A percentile compares a stretch with the other conserved stretches of the same genome.
phyloP scores from a whole-genome alignment of 2,329 filamentous ascomycete species.

The Madurella mycetomatis region DNA sequence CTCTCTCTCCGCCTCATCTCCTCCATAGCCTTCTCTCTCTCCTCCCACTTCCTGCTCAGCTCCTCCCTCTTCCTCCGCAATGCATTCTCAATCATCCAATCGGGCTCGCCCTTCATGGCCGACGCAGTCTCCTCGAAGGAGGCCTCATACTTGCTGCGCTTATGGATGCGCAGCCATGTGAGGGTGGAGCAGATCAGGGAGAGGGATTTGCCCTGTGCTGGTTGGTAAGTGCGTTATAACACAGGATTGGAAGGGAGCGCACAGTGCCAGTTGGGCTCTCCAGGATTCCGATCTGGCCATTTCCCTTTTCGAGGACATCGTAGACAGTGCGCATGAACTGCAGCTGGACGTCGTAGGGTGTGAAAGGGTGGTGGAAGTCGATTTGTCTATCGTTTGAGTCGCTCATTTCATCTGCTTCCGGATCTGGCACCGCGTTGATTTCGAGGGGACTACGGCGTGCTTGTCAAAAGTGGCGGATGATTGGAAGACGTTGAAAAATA shows the following conservation, averaged over 20 bases:
- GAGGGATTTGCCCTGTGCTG: constrained; percentile 71
- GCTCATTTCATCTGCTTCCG: background rate
- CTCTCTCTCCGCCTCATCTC: constrained; percentile 61
- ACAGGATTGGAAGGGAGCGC: constrained; percentile 22
- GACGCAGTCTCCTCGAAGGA: constrained; percentile 43
- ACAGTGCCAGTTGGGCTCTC: constrained; percentile 87
- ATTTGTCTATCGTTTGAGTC: constrained; percentile 22
- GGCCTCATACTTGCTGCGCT: constrained; percentile 55
- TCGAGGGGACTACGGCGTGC: no score
- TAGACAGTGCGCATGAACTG: constrained; percentile 86
- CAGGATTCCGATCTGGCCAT: constrained; percentile 79
- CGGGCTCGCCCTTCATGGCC: constrained; percentile 63
- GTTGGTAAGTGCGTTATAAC: background rate
- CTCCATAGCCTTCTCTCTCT: constrained; percentile 68
- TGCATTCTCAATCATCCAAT: constrained; percentile 79
- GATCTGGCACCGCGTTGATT: no score
- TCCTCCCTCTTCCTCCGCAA: constrained; percentile 63
- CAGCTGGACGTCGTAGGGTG: constrained; percentile 81
- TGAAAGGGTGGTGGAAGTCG: constrained; percentile 82
- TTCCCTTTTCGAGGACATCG: constrained; percentile 62
- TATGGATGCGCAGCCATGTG: constrained; percentile 86
- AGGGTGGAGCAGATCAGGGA: constrained; percentile 85
- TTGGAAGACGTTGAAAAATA: no score
- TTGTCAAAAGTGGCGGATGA: no score
- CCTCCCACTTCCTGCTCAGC: constrained; percentile 61